A percentile compares a stretch with the other conserved stretches of the same genome.
Conservation (phyloP, 768 basidiomycete species). For the Tubosaeta sp. region DNA sequence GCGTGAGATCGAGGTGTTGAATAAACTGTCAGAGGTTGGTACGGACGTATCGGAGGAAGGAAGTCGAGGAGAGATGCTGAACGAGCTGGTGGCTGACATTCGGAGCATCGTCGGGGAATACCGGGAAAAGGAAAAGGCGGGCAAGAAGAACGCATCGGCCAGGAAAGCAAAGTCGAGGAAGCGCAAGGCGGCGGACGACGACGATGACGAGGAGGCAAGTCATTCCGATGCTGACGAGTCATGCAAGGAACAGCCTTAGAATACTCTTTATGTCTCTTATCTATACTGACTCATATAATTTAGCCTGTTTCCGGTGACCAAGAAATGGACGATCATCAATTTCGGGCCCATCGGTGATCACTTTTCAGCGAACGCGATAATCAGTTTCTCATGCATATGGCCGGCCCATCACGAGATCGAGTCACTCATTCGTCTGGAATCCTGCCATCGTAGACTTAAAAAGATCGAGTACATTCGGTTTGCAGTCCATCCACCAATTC, state of each 20-base stretch:
- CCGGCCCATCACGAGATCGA: neutral
- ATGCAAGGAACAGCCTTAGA: neutral
- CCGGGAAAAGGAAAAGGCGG: conserved; percentile 4
- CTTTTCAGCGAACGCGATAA: no score
- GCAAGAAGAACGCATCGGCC: neutral
- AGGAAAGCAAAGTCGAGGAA: conserved; percentile 2
- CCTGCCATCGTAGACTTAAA: no score
- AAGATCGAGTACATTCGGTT: neutral
- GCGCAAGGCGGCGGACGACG: conserved; percentile 1
- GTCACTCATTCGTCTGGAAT: neutral
- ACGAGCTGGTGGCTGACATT: conserved; percentile 11
- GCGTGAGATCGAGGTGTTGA: conserved; percentile 64
- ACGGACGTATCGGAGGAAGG: neutral
- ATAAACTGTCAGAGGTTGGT: conserved; percentile 34
- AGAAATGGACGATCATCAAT: no score
- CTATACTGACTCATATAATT: neutral
- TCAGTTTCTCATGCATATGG: no score
- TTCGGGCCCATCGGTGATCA: no score
- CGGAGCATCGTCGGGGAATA: conserved; percentile 12
- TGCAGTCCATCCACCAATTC: neutral
- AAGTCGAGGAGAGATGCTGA: conserved; percentile 1
- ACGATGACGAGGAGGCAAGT: conserved; percentile 6
- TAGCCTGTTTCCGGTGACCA: neutral
- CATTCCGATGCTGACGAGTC: conserved; percentile 5
- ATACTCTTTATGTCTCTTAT: neutral